These are phyloP conservation scores for Coprinopsis sp. DNA, from an alignment of 768 basidiomycete genomes.

Conservation along the genomic window DNA sequence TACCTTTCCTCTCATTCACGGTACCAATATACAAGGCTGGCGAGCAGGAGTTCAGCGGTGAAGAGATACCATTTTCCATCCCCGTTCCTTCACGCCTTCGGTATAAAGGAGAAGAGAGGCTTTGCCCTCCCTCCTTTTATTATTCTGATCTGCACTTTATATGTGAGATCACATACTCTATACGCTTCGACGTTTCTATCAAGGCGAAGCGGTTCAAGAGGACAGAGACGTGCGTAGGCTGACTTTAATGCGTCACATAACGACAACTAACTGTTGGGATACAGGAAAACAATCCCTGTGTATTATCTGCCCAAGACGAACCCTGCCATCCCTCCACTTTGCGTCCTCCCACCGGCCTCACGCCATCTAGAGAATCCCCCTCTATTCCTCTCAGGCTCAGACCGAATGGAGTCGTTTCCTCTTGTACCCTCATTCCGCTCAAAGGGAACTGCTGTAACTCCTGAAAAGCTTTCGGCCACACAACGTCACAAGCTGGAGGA, in stretches of 20 bases:
- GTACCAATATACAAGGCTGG: slow-evolving; percentile 23
- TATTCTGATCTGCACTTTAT: slow-evolving; percentile 4
- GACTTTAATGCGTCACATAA: too few species aligned
- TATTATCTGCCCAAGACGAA: slow-evolving; percentile 41
- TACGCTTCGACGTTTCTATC: slow-evolving; percentile 3
- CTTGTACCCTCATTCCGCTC: slow-evolving; percentile 12
- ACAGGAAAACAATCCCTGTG: slow-evolving; percentile 30
- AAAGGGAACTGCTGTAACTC: slow-evolving; percentile 7
- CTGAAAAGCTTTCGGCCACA: slow-evolving; percentile 1
- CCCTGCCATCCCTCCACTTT: slow-evolving; percentile 29
- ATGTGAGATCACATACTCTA: slow-evolving; percentile 6
- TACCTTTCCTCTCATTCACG: slow-evolving; percentile 23
- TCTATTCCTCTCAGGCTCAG: slow-evolving; percentile 25
- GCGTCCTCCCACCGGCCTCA: slow-evolving; percentile 26
- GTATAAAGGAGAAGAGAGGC: background rate
- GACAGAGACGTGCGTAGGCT: slow-evolving; percentile 1
- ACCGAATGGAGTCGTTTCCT: slow-evolving; percentile 22
- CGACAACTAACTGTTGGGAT: background rate
- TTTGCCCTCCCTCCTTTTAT: slow-evolving; percentile 7
- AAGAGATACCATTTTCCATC: slow-evolving; percentile 28
- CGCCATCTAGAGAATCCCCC: slow-evolving; percentile 15
- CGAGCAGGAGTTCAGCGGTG: slow-evolving; percentile 8
- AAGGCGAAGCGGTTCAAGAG: slow-evolving; percentile 2
- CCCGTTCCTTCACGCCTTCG: slow-evolving; percentile 1
- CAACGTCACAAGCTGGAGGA: slow-evolving; percentile 6